phyloP scores from a whole-genome alignment of 2,329 filamentous ascomycete species.

The Gnomoniopsis sp. region DNA sequence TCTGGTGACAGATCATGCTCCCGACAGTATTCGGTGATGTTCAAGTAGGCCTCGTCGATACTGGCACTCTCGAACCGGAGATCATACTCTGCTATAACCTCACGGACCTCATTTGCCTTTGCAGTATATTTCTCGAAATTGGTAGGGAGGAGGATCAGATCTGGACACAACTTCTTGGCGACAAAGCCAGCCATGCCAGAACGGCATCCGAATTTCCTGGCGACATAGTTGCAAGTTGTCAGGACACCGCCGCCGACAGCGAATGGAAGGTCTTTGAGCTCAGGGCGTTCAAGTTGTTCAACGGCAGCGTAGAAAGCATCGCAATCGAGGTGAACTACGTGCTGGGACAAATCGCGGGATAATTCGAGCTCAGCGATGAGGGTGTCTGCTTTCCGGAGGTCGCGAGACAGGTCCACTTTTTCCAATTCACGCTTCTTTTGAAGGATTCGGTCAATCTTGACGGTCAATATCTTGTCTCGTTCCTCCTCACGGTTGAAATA shows the following conservation, averaged over 20 bases:
- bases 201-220: slow-evolving; percentile 83
- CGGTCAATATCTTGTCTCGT: slow-evolving; percentile 76
- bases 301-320: slow-evolving; percentile 98
- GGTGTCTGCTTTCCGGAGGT: slow-evolving; percentile 75
- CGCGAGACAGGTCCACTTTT: slow-evolving; percentile 67
- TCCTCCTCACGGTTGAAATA: slow-evolving; percentile 90
- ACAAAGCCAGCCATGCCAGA: slow-evolving; percentile 97
- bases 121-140: slow-evolving; percentile 89
- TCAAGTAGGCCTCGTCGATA: slow-evolving; percentile 94
- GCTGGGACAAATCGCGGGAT: slow-evolving; percentile 75
- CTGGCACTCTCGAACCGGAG: slow-evolving; percentile 88
- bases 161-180: slow-evolving; percentile 87
- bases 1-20: slow-evolving; percentile 66
- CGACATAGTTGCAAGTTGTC: slow-evolving; percentile 79
- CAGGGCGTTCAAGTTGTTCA: slow-evolving; percentile 78
- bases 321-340: slow-evolving; percentile 89
- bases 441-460: slow-evolving; percentile 80
- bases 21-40: slow-evolving; percentile 82
- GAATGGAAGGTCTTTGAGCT: slow-evolving; percentile 83
- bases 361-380: slow-evolving; percentile 77
- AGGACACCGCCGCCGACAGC: slow-evolving; percentile 73
- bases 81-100: slow-evolving; percentile 83
- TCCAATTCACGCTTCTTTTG: slow-evolving; percentile 73
- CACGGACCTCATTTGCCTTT: slow-evolving; percentile 84
- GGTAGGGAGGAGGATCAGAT: slow-evolving; percentile 75